Evolutionary conservation across 352 stramenopile species (phyloP), one percentile per base, ranked within the genome.

Genomic region (Pythium scleroteichum): DNA sequence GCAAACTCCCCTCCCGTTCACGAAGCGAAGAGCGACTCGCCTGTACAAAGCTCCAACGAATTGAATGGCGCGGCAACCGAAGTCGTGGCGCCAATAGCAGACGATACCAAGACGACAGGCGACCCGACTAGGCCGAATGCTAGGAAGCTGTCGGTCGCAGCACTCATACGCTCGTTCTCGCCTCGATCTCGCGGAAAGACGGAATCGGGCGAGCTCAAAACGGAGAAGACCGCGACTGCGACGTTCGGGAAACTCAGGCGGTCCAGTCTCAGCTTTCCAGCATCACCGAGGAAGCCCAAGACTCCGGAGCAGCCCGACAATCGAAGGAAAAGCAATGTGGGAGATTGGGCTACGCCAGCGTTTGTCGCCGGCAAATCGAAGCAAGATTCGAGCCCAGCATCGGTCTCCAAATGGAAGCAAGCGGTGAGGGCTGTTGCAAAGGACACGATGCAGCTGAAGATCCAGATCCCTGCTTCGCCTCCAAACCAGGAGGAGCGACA

Each of bases 211-310:
- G 27, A 27, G 20, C 17, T 16, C 14, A 13, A 23, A 47, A 40
- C 26, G 16, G 53, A 41, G 40, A 60, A 51, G 19, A 45, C 50
- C 14, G 32, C 38, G 4, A 51, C 42, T n/a, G n/a, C n/a, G n/a
- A 58, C 79, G 17, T 88, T 88, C 23, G 70, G 76, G 9, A 80
- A 79, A 44, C 73, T 88, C 26, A 76, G 73, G 46, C 72, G 78
- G 13, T 67, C 74, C 3, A 77, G 66, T 35, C 57, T 65, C 53
- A 70, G 59, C 41, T 64, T 64, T 27, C 57, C 57, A 29, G 48
- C 57, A 20, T 48, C 57, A 22, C 27, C 38, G 26, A 1, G 19
- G 4, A 48, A 40, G 2, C 6, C 12, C 22, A 39, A 23, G 10
- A 23, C 12, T 10, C 22, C 33, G 19, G 19, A 23, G 38, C 50